Percentiles rank a stretch among this genome's conserved stretches.
phyloP scores from a whole-genome alignment of 345 rosid genomes.

The Eucalyptus caleyi region DNA sequence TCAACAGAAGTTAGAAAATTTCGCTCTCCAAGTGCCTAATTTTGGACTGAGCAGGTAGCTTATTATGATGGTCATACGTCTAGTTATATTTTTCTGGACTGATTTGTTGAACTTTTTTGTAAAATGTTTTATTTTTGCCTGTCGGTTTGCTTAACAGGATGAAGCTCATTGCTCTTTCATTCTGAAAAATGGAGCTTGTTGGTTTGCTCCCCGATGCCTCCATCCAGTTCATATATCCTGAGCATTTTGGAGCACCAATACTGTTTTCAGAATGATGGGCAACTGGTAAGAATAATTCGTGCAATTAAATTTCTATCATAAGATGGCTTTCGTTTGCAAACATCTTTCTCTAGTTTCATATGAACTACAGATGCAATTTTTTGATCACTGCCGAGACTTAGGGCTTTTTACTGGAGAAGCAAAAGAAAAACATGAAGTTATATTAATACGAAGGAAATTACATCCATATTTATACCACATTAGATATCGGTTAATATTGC shows the following conservation, averaged over 20 bases:
- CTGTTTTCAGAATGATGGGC: not conserved
- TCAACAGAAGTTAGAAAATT: too few species aligned
- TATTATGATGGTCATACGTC: not conserved
- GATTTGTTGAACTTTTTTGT: not conserved
- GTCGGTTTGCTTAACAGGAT: not conserved
- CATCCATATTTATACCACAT: not conserved
- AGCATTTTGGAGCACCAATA: too few species aligned
- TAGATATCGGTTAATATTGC: not conserved
- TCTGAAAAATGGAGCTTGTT: not conserved
- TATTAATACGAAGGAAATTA: not conserved
- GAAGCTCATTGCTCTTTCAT: not conserved
- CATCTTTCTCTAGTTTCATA: not conserved
- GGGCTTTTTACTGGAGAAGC: not conserved
- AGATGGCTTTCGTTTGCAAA: not conserved
- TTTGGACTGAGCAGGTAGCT: too few species aligned
- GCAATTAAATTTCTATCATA: not conserved
- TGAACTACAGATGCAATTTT: not conserved
- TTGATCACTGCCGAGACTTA: not conserved
- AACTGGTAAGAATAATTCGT: not conserved
- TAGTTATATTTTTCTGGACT: not conserved
- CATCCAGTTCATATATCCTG: too few species aligned
- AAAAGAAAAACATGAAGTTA: not conserved
- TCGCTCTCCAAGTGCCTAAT: too few species aligned
- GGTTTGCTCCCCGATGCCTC: not conserved
- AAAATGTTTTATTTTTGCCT: not conserved